phyloP scores from a whole-genome alignment of 495 filamentous ascomycete species.

The Hypomontagnella submonticulosa region DNA sequence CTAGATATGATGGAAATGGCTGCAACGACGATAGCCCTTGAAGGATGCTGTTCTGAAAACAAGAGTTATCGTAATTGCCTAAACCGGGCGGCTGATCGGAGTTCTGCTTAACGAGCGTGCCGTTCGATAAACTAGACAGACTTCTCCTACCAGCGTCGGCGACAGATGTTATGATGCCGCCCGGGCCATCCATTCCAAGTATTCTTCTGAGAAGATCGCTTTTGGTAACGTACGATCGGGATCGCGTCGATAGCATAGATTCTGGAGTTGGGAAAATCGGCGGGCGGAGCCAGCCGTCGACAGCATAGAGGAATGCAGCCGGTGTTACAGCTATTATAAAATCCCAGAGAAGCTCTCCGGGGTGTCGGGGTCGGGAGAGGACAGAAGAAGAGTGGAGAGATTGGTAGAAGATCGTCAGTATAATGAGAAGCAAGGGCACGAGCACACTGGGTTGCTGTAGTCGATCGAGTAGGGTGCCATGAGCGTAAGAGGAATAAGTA shows the following conservation, averaged over 20 bases:
- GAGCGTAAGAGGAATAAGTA: slow-evolving; percentile 37
- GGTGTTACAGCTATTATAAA: slow-evolving; percentile 70
- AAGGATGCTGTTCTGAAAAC: slow-evolving; percentile 97
- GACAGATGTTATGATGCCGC: slow-evolving; percentile 52
- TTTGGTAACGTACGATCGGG: slow-evolving; percentile 65
- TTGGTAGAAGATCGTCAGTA: slow-evolving; percentile 57
- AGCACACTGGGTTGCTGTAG: slow-evolving; percentile 50
- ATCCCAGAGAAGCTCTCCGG: slow-evolving; percentile 69
- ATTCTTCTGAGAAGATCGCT: slow-evolving; percentile 74
- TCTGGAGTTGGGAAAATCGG: slow-evolving; percentile 46
- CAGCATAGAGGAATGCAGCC: slow-evolving; percentile 65
- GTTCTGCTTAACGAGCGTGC: slow-evolving; percentile 49
- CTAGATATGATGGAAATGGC: slow-evolving; percentile 66
- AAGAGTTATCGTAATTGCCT: slow-evolving; percentile 93
- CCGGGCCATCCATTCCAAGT: slow-evolving; percentile 68
- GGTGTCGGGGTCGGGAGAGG: slow-evolving; percentile 48
- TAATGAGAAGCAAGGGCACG: slow-evolving; percentile 53
- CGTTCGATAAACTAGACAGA: slow-evolving; percentile 62
- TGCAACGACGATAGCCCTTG: slow-evolving; percentile 84
- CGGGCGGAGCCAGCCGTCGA: slow-evolving; percentile 62
- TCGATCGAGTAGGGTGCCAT: slow-evolving; percentile 43
- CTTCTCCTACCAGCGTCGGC: slow-evolving; percentile 54
- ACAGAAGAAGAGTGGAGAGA: slow-evolving; percentile 45
- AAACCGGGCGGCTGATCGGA: slow-evolving; percentile 74
- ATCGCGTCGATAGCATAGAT: slow-evolving; percentile 28